Percentiles rank a stretch among this genome's conserved stretches.
These are phyloP conservation scores for Chloris gayana DNA, from an alignment of 176 grass and related monocot species.

Conservation along the genomic window DNA sequence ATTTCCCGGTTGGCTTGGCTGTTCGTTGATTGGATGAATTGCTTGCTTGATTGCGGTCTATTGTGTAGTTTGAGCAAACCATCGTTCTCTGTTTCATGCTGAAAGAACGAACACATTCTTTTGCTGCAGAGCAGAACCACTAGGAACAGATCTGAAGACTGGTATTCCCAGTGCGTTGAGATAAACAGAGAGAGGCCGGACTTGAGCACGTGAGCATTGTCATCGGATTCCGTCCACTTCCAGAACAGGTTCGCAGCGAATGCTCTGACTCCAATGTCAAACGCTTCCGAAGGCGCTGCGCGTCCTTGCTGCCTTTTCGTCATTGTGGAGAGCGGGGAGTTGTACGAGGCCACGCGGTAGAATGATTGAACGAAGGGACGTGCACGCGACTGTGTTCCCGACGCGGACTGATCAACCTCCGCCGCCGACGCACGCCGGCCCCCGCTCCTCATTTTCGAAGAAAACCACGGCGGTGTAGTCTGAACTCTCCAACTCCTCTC, in stretches of 20 bases:
- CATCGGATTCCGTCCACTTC: not conserved
- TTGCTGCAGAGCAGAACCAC: not conserved
- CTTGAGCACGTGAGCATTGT: not conserved
- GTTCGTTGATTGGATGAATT: slow-evolving; percentile 18
- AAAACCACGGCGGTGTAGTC: no score
- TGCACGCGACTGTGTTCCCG: no score
- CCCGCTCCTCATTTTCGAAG: no score
- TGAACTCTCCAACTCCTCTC: no score
- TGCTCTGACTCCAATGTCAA: no score
- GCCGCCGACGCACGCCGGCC: no score
- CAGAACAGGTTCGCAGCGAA: not conserved
- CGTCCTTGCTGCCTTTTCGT: no score
- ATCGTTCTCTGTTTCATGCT: not conserved
- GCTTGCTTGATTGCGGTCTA: not conserved
- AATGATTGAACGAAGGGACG: no score
- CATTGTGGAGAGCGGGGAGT: no score
- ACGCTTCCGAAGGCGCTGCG: no score
- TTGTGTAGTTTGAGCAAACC: slow-evolving; percentile 15
- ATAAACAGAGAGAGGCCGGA: not conserved
- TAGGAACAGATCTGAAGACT: slow-evolving; percentile 7
- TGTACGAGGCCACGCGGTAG: no score
- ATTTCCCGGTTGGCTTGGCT: not conserved
- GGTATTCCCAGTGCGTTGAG: not conserved
- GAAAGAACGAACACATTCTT: not conserved
- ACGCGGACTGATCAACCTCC: no score